Evolutionary conservation across 805 yeast species (phyloP), one percentile per base, ranked within the genome.

Genomic region (Starmerella kuoi): DNA sequence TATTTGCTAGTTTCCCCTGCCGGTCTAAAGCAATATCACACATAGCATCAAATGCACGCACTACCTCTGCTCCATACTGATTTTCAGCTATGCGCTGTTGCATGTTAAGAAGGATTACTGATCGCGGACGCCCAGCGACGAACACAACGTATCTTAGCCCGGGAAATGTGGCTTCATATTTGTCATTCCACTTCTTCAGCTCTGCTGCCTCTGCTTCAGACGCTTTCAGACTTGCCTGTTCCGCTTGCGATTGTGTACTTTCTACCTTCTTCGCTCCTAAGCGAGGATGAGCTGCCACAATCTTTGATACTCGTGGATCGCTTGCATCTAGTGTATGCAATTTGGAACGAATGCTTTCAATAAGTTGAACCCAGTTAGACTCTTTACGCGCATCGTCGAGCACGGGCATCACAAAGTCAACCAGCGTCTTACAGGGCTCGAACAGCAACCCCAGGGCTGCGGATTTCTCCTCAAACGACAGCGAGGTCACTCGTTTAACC

Each of bases 231-330:
- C 78, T 73, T 45, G 69, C 71, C 58, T 86, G 95, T 60, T 86
- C 96, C 3, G 62, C 58, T 20, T 68, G 63, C 1, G 94, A 81
- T 54, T 81, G 87, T 3, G 60, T 64, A 12, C 64, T 79, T 24
- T 83, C 67, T 17, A 61, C 53, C 41, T 61, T 67, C 32, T 42
- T 45, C 25, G 81, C 82, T 0, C 96, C 96, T 15, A 86, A 64
- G 42, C 95, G 67, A 15, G 96, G 96, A 61, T 86, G 96, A 0
- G 95, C 94, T 1, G 83, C 77, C n/a, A 87, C 74, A 43, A 87
- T 84, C 32, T 43, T 48, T 23, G 58, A 35, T 25, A 55, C 36
- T 23, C 58, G 38, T 36, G 54, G 46, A 44, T 50, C 39, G 31
- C 44, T 23, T 27, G 59, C 59, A 3, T 66, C 55, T 26, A 68